phyloP scores from a whole-genome alignment of 1,284 basidiomycete species.

The Boletus semigastroideus region DNA sequence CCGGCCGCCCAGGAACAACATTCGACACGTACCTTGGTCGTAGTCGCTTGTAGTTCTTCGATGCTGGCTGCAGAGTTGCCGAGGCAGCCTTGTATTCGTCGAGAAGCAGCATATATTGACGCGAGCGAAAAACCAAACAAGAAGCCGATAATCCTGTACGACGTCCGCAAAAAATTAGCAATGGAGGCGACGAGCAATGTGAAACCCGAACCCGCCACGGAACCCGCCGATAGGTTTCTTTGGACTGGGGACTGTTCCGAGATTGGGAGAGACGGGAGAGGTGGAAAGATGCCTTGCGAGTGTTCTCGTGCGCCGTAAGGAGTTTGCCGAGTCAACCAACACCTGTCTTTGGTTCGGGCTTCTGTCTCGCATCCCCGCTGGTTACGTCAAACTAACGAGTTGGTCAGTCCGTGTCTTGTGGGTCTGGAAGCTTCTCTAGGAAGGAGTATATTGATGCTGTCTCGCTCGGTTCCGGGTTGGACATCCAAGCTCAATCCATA shows the following conservation, averaged over 20 bases:
- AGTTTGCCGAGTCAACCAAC: too few species aligned
- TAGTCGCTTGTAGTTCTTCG: constrained; percentile 81
- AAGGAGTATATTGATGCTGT: not conserved
- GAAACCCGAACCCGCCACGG: constrained; percentile 69
- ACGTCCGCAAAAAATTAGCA: constrained; percentile 8
- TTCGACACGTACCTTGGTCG: constrained; percentile 57
- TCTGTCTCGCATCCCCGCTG: not conserved
- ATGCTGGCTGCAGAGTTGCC: constrained; percentile 81
- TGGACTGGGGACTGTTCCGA: constrained; percentile 56
- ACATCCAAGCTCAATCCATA: not conserved
- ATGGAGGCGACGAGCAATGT: not conserved
- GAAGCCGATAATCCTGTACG: constrained; percentile 78
- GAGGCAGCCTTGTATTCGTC: constrained; percentile 90
- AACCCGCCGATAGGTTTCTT: constrained; percentile 85
- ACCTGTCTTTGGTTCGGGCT: too few species aligned
- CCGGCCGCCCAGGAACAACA: constrained; percentile 20
- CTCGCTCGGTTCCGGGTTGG: not conserved
- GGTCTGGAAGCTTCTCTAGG: not conserved
- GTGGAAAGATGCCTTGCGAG: constrained; percentile 39
- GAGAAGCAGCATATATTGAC: constrained; percentile 81
- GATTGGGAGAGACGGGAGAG: constrained; percentile 43
- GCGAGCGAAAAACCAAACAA: constrained; percentile 86
- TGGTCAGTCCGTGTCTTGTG: too few species aligned
- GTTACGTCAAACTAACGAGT: too few species aligned
- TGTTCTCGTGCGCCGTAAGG: constrained; percentile 13